These are phyloP conservation scores for Xenosphaeropsis pyriputrescens DNA, from an alignment of 2,329 filamentous ascomycete species.

Conservation along the genomic window DNA sequence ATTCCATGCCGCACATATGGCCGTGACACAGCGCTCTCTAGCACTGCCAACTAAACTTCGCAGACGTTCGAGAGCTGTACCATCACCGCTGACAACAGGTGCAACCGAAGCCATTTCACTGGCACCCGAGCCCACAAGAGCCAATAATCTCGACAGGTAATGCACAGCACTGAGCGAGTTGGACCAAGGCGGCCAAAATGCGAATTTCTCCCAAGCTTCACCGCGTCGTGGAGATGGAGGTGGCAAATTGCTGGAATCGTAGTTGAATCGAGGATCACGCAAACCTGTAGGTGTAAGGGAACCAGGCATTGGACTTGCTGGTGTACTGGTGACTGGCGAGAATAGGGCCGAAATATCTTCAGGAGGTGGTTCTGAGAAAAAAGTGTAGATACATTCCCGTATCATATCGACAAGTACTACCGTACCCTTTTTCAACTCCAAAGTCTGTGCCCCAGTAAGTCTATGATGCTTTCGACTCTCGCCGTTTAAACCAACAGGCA, in stretches of 20 bases:
- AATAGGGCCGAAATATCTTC: constrained; percentile 83
- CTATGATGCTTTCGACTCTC: constrained; percentile 72
- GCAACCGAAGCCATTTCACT: constrained; percentile 70
- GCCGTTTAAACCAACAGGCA: constrained; percentile 71
- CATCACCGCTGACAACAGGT: constrained; percentile 42
- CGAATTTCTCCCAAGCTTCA: constrained; percentile 83
- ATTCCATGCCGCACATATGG: constrained; percentile 83
- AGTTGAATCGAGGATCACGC: constrained; percentile 62
- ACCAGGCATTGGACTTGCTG: constrained; percentile 48
- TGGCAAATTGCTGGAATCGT: constrained; percentile 65
- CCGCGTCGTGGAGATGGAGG: constrained; percentile 64
- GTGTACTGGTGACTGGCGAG: constrained; percentile 61
- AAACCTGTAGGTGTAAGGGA: constrained; percentile 37
- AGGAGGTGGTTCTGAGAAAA: constrained; percentile 78
- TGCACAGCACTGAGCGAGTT: constrained; percentile 88
- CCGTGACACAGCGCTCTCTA: constrained; percentile 72
- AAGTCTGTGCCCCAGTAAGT: constrained; percentile 54
- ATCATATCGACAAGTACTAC: constrained; percentile 75
- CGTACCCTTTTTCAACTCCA: constrained; percentile 61
- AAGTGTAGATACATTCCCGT: constrained; percentile 61
- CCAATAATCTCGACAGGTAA: constrained; percentile 71
- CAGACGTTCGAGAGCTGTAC: constrained; percentile 53
- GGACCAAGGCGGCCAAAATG: constrained; percentile 89
- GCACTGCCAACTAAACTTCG: constrained; percentile 62
- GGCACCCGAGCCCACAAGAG: constrained; percentile 72